phyloP scores from a whole-genome alignment of 257 asterid genomes.

The Forsythia viridissima region DNA sequence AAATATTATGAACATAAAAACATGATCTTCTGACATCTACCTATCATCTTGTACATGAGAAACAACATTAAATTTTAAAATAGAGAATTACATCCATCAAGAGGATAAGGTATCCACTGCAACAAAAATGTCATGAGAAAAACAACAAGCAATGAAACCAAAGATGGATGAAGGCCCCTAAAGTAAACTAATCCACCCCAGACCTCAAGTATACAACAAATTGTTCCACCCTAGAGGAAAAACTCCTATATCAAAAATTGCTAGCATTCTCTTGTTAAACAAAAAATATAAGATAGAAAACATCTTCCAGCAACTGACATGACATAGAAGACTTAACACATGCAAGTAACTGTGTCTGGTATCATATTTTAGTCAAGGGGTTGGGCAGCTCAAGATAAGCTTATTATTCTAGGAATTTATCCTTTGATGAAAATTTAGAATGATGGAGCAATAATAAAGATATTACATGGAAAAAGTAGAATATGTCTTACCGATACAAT shows the following conservation, averaged over 20 bases:
- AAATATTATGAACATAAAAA: too few relatives aligned
- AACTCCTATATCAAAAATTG: not conserved
- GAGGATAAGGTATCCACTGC: not conserved
- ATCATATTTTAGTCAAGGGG: not conserved
- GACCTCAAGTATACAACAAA: not conserved
- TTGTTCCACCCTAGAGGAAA: not conserved
- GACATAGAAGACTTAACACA: not conserved
- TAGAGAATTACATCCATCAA: not conserved
- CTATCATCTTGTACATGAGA: not conserved
- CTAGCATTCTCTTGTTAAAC: not conserved
- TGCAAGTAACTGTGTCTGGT: not conserved
- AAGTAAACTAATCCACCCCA: not conserved
- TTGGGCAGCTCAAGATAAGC: not conserved
- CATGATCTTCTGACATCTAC: not conserved
- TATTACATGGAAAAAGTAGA: slow-evolving; percentile 10
- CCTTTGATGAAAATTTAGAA: not conserved
- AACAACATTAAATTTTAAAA: too few relatives aligned
- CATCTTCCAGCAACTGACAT: not conserved
- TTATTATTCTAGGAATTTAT: not conserved
- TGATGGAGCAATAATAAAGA: not conserved
- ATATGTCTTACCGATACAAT: slow-evolving; percentile 67
- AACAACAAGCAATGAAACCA: not conserved
- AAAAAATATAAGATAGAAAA: too few relatives aligned
- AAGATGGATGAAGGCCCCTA: not conserved
- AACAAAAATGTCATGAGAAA: not conserved